phyloP scores from a whole-genome alignment of 805 yeast species.

The Phaffomyces opuntiae region DNA sequence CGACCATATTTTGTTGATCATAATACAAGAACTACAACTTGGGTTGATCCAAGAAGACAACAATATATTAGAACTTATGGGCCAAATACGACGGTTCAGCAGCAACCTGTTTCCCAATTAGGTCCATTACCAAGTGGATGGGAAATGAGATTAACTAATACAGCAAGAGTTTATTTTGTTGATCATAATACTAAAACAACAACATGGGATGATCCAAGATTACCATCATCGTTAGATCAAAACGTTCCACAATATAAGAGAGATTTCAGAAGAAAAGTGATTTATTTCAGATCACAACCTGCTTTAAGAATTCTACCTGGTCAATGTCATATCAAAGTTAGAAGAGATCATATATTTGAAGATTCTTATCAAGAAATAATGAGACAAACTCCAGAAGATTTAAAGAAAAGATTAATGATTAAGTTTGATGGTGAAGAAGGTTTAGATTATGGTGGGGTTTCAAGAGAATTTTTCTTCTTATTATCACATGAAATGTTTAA shows the following conservation, averaged over 20 bases:
- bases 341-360: constrained; percentile 94
- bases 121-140: constrained; percentile 99
- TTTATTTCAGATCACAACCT: constrained; percentile 97
- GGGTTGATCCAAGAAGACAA: constrained; percentile 99
- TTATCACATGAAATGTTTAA: constrained; percentile 98
- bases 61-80: constrained; percentile 96
- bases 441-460: constrained; percentile 98
- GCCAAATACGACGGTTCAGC: constrained; percentile 84
- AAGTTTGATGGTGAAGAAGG: constrained; percentile 99
- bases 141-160: constrained; percentile 99
- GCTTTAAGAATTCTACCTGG: constrained; percentile 96
- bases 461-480: constrained; percentile 94
- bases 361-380: constrained; percentile 97
- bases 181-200: constrained; percentile 99
- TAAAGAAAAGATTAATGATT: constrained; percentile 96
- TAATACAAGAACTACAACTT: constrained; percentile 98
- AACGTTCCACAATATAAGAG: constrained; percentile 99
- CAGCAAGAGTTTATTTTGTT: constrained; percentile 97
- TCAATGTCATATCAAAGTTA: constrained; percentile 95
- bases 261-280: constrained; percentile 95
- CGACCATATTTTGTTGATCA: constrained; percentile 98
- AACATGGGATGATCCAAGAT: constrained; percentile 99
- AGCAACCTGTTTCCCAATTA: constrained; percentile 94
- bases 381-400: constrained; percentile 98
- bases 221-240: constrained; percentile 95